Base-by-base conservation (phyloP, 441 rosid genomes). In the Hypseocharis bilobata region DNA sequence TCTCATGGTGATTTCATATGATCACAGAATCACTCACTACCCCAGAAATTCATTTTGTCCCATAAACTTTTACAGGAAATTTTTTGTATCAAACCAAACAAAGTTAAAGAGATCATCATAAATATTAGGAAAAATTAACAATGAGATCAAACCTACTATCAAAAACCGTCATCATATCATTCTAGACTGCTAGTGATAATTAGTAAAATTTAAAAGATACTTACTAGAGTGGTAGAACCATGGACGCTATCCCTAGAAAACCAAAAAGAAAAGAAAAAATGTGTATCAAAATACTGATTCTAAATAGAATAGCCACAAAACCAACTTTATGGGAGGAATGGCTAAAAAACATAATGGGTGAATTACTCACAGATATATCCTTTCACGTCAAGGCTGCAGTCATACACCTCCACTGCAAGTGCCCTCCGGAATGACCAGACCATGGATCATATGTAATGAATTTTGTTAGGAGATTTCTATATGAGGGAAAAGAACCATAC, bases 401-500 rank as follows among this genome's bases (percentile, higher is more conserved):
- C 59, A 66, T 69, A 72, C 65, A 74, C 83, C 82, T 73, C 86
- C 83, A 38, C 70, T 59, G 85, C 85, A 79, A 76, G 69, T 70
- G 79, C 26, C 89, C 88, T 84, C 96, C 87, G 78, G 68, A 73
- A 77, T 69, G 62, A 76, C 76, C 79, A 77, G 65, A 78, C 81
- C 79, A 84, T 82, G 84, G 70, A 84, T 84, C 89, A 89, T 85
- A 87, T 73, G 77, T 34, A 67, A 88, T 72, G 65, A 76, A 80
- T 67, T 65, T 66, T 69, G 72, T 84, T 74, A 84, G 85, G 68
- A 71, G 10, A 71, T 30, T 51, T 62, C 64, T 6, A 34, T 16
- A 28, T 27, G 22, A 49, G 64, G 45, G 14, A 58, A 66, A 11
- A 34, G 17, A 1, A 59, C 19, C 47, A 14, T 54, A 45, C 47